Evolutionary conservation across 2,329 filamentous ascomycete genomes (phyloP).

Genomic region (Stagonosporopsis chrysanthemi): DNA sequence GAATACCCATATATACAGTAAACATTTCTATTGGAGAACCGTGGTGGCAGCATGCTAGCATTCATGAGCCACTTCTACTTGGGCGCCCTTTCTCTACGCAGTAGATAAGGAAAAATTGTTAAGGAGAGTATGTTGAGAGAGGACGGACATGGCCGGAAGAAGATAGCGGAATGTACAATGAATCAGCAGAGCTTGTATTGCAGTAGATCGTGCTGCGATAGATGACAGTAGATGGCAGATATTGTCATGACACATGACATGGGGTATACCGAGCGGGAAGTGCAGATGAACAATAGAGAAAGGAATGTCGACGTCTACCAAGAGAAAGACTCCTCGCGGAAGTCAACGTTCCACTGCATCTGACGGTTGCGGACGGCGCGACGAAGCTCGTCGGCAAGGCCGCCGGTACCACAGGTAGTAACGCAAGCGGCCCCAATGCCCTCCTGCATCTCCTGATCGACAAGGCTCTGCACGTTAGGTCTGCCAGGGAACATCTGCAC

Average conservation of each 20-base stretch:
- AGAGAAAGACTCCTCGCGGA: conserved; percentile 80
- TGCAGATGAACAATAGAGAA: conserved; percentile 15
- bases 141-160: conserved; percentile 22
- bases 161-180: conserved; percentile 39
- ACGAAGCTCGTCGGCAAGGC: conserved; percentile 77
- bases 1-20: conserved; percentile 18
- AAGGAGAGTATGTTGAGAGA: conserved; percentile 24
- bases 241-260: conserved; percentile 16
- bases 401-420: conserved; percentile 77
- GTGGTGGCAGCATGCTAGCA: conserved; percentile 26
- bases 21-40: conserved; percentile 9
- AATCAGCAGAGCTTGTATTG: conserved; percentile 24
- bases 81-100: conserved; percentile 23
- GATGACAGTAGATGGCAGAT: conserved; percentile 8
- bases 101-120: conserved; percentile 27
- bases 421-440: conserved; percentile 91
- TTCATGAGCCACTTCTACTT: conserved; percentile 27
- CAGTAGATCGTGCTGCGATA: conserved; percentile 14
- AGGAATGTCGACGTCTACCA: conserved; percentile 54
- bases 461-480: conserved; percentile 80
- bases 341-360: conserved; percentile 73
- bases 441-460: conserved; percentile 80
- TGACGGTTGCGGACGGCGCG: conserved; percentile 70
- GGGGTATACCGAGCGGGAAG: conserved; percentile 24
- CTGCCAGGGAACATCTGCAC: conserved; percentile 93